Evolutionary conservation across 2,329 filamentous ascomycete genomes (phyloP), one percentile per base, ranked within the genome.

Genomic region (Neonectria coccinea): DNA sequence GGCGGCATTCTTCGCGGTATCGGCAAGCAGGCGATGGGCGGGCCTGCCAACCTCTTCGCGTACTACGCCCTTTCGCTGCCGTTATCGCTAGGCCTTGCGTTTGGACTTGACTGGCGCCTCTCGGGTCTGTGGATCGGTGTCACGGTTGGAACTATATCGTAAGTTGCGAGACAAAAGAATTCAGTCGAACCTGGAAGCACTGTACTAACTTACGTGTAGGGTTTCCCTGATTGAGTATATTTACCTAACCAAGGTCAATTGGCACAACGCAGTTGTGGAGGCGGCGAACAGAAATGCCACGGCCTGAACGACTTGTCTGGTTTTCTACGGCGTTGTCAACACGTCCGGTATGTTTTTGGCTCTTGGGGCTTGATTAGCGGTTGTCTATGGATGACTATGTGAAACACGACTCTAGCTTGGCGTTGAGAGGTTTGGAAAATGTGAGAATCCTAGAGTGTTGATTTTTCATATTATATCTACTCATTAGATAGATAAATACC

Each of bases 51-150:
- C 74, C 80, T 98, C 2, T 88, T 93, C 54, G 90, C 91, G 22
- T 97, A 97, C 81, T 99, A 98, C 78, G 82, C 87, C 18, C 85
- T 98, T 27, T 95, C 93, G 0, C 84, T 98, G 79, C 95, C 96
- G 0, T 88, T 97, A 36, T 93, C 91, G 42, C 91, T 97, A 69
- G 88, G 86, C 5, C 88, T 91, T 0, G 91, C 90, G 0, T 97
- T 98, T 77, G 91, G 89, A 0, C 80, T 94, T 4, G 84, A 84
- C 20, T 97, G 92, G 93, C 88, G 89, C 51, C 81, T 98, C 41
- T 84, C 88, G 60, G 95, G 95, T 0, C 82, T 98, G 18, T 98
- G 95, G 95, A 82, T 85, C 12, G 92, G 93, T 20, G 88, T 94
- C 7, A 91, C 90, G 0, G 78, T 97, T 67, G 94, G 92, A 1